Base-by-base conservation (phyloP, 805 yeast genomes). In the Teunomyces stri region DNA sequence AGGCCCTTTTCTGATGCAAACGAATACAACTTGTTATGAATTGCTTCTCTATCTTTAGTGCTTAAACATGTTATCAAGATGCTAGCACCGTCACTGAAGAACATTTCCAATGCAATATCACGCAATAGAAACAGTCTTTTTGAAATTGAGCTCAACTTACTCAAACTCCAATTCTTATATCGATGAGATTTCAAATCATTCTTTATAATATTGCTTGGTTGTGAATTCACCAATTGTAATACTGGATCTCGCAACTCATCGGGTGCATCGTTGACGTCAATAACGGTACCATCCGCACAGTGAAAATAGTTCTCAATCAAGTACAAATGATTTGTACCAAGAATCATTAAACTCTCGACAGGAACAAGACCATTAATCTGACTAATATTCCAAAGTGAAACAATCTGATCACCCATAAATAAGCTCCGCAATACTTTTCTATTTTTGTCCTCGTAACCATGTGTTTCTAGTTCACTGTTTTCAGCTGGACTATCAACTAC, bases 81-180 rank as follows among this genome's bases (percentile, higher is more conserved):
- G 51, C 88, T 85, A 1, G 83, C 78, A 0, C 94, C 95, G 62
- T 85, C 82, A 21, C 76, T 75, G 61, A 88, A 87, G 51, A 87
- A 83, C 57, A 89, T 65, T 58, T 89, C 96, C 30, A 89, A 59
- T 0, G 94, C 96, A 39, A 86, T 87, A 63, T 89, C 95, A 46
- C 96, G 69, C 12, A 89, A 68, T 15, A 89, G 62, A 56, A 89
- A 89, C 33, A 85, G 89, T 44, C 96, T 68, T 52, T 86, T 87
- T 2, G 89, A 81, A 10, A 85, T 79, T 3, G 85, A 81, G 0
- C 81, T 78, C 15, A 90, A 58, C 38, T 78, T 79, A 4, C 71
- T 71, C 16, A 86, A 55, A 20, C 78, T 74, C 94, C 95, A 88
- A 11, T 74, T 66, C 50, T 75, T 75, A 0, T 79, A 78, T 11